A percentile compares a stretch with the other conserved stretches of the same genome.
phyloP scores from a whole-genome alignment of 1,284 basidiomycete genomes.

The Marasmius sp. region DNA sequence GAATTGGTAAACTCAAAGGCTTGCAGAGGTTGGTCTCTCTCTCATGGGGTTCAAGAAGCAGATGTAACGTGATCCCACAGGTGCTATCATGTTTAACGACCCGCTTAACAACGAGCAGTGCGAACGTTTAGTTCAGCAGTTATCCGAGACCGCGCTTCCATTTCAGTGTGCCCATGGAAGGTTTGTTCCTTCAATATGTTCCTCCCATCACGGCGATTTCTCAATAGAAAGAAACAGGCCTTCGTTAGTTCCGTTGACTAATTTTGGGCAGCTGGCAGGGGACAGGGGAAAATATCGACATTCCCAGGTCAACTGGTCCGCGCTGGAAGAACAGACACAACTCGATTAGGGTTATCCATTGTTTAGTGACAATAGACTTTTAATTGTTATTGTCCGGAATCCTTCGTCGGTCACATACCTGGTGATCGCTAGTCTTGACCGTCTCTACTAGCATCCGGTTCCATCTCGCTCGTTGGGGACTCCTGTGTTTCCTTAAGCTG shows the following conservation, averaged over 20 bases:
- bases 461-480: neutral
- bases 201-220: slow-evolving; percentile 9
- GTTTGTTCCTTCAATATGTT: slow-evolving; percentile 33
- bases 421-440: neutral
- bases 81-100: slow-evolving; percentile 98
- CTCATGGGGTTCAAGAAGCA: slow-evolving; percentile 4
- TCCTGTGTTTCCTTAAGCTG: neutral
- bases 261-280: slow-evolving; percentile 21
- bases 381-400: slow-evolving; percentile 3
- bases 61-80: slow-evolving; percentile 37
- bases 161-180: slow-evolving; percentile 95
- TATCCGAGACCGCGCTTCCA: slow-evolving; percentile 76
- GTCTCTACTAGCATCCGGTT: neutral
- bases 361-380: slow-evolving; percentile 7
- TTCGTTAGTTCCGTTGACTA: slow-evolving; percentile 46
- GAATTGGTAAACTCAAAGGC: slow-evolving; percentile 91
- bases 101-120: slow-evolving; percentile 69
- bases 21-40: slow-evolving; percentile 68
- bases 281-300: slow-evolving; percentile 8
- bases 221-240: slow-evolving; percentile 31
- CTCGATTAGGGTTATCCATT: slow-evolving; percentile 13
- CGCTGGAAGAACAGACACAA: slow-evolving; percentile 10
- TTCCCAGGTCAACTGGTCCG: slow-evolving; percentile 9
- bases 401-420: neutral
- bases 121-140: slow-evolving; percentile 60